Base-by-base conservation (phyloP, 23 red algal species). In the Agarophyton chilense region DNA sequence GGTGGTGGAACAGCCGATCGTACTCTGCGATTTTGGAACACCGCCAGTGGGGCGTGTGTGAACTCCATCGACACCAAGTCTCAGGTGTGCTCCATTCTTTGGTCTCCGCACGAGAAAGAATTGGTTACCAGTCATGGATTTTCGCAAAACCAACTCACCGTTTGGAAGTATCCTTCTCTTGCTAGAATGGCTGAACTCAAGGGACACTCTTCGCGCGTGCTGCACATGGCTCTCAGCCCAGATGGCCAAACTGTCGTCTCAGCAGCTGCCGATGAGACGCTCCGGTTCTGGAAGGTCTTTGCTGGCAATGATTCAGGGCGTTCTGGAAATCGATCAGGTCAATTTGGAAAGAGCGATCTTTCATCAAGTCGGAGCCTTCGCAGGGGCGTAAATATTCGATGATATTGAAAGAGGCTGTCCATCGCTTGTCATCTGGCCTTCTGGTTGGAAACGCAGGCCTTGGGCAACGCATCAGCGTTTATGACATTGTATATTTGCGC, bases 1-100 rank as follows among this genome's bases (percentile, higher is more conserved):
- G 97, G 97, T 67, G 97, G 97, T 39, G 97, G 97, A 67, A 99
- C 97, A 13, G 93, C 97, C 24, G 97, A 99, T 62, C 80, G 97
- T 21, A 89, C 81, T 70, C 87, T 99, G 78, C 90, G 94, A 46
- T 95, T 99, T 72, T 99, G 97, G 97, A 99, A 96, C 43, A 95
- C 90, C 26, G 49, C 81, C 19, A 90, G 84, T 12, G 97, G 97
- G 1, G 79, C 90, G 33, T 99, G 97, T 55, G 73, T 99, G 52
- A 94, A 99, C 50, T 80, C 93, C 8, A 84, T 99, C 29, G 97
- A 99, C 83, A 99, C 97, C 16, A 87, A 96, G 52, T 95, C 92
- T 39, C 97, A 99, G 54, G 97, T 99, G 40, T 99, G 97, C 87
- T 83, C 97, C 40, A 87, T 99, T 53, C 34, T 95, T 1, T 99